Evolutionary conservation across 768 basidiomycete species (phyloP), one percentile per base, ranked within the genome.

Genomic region (Suillus ampliporus): DNA sequence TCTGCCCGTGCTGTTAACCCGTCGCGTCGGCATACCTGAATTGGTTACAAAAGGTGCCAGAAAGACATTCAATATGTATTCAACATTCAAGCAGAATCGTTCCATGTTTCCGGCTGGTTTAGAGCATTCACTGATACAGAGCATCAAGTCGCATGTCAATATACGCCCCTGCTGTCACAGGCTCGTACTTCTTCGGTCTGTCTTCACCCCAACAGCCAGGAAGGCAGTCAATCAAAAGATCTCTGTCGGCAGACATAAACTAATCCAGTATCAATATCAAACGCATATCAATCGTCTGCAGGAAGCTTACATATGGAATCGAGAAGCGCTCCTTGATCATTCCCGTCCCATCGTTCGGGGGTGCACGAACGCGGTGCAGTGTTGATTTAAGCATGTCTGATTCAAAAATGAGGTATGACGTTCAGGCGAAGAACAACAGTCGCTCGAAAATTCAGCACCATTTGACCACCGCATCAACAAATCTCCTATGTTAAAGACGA

Each of bases 301-400:
- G 23, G 51, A 44, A 8, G 71, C 83, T 63, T 63, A 84, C 84
- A 67, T 87, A 88, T 38, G 88, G 87, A 64, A 89, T 88, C 1
- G 86, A 88, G 67, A 86, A 88, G 31, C 87, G 76, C 40, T 81
- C 80, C 1, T 82, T 84, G 1, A 82, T 78, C 73, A 81, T 79
- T 6, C 70, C 75, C 34, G 54, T 57, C 38, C 53, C 47, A 28
- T 65, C 23, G 62, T 65, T 53, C 9, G 64, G 71, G 23, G 82
- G 84, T 2, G 80, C 78, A 41, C 81, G 76, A 5, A 87, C 85
- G 23, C 85, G 84, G 67, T 86, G 85, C 10, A 84, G 65, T 0
- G 85, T 83, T 28, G 69, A 70, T 72, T 79, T 63, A 62, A 72
- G 53, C 67, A 72, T 61, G 64, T 71, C 75, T 76, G 28, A 26